These are phyloP conservation scores for Skeletonema grethae DNA, from an alignment of 108 stramenopile genomes.

Conservation along the genomic window DNA sequence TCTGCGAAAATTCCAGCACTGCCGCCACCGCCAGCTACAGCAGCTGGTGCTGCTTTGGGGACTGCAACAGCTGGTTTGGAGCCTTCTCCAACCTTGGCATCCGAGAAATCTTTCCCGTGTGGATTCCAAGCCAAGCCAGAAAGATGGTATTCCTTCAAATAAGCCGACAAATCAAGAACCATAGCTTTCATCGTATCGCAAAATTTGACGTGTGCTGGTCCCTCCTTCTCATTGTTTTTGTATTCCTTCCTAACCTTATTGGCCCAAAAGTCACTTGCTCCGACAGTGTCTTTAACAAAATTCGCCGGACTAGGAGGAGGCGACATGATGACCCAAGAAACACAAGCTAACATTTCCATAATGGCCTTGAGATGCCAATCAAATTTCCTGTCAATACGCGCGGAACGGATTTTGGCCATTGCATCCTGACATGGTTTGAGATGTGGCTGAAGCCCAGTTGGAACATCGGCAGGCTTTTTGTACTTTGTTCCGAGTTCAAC, in stretches of 20 bases:
- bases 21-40: slow-evolving; percentile 26
- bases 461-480: slow-evolving; percentile 55
- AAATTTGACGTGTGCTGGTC: slow-evolving; percentile 81
- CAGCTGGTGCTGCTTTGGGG: slow-evolving; percentile 15
- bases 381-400: slow-evolving; percentile 73
- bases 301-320: slow-evolving; percentile 69
- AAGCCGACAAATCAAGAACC: slow-evolving; percentile 70
- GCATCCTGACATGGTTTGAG: slow-evolving; percentile 67
- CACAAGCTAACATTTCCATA: slow-evolving; percentile 73
- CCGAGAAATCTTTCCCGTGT: slow-evolving; percentile 73
- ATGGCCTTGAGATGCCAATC: slow-evolving; percentile 81
- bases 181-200: slow-evolving; percentile 89
- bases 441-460: slow-evolving; percentile 55
- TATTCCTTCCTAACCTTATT: slow-evolving; percentile 95
- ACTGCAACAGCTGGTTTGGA: slow-evolving; percentile 42
- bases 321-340: slow-evolving; percentile 73
- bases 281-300: slow-evolving; percentile 85
- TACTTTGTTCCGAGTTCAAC: slow-evolving; percentile 67
- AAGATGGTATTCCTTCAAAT: slow-evolving; percentile 91
- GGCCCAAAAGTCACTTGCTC: slow-evolving; percentile 92
- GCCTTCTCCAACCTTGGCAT: slow-evolving; percentile 63
- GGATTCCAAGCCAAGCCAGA: slow-evolving; percentile 92
- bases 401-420: slow-evolving; percentile 55
- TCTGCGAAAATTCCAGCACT: slow-evolving; percentile 66
- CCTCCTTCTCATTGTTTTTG: slow-evolving; percentile 79